Evolutionary conservation across 306 rosid species (phyloP).

Genomic region (Fragaria iinumae): DNA sequence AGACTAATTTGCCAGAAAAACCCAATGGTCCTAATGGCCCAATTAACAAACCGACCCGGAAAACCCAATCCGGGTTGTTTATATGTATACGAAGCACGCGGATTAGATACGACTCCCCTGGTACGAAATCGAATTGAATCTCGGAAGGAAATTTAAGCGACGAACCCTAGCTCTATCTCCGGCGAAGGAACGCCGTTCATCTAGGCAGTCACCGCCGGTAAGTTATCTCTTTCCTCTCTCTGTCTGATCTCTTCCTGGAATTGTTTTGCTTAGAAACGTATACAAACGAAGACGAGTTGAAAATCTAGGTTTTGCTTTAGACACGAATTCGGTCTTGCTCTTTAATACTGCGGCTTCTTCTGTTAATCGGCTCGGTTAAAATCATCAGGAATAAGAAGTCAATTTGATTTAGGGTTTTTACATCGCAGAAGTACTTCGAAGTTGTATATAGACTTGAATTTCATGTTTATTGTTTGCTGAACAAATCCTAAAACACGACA

Average conservation of each 20-base stretch:
- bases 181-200: background rate
- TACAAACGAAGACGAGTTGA: background rate
- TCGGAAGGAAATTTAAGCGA: background rate
- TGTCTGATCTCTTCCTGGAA: background rate
- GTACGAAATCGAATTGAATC: too few relatives aligned
- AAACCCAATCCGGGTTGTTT: too few relatives aligned
- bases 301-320: background rate
- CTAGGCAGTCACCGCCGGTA: background rate
- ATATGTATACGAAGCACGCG: too few relatives aligned
- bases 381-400: background rate
- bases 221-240: background rate
- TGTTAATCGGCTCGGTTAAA: background rate
- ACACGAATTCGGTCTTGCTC: background rate
- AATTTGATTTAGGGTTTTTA: background rate
- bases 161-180: conserved; percentile 1
- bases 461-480: background rate
- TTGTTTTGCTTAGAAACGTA: background rate
- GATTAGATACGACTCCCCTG: too few relatives aligned
- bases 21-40: too few relatives aligned
- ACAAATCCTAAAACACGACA: too few relatives aligned
- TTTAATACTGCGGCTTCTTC: background rate
- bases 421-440: too few relatives aligned
- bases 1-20: too few relatives aligned
- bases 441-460: background rate
- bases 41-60: too few relatives aligned